Conservation (phyloP, 2,329 filamentous ascomycete genomes). For the Penicillium palitans region DNA sequence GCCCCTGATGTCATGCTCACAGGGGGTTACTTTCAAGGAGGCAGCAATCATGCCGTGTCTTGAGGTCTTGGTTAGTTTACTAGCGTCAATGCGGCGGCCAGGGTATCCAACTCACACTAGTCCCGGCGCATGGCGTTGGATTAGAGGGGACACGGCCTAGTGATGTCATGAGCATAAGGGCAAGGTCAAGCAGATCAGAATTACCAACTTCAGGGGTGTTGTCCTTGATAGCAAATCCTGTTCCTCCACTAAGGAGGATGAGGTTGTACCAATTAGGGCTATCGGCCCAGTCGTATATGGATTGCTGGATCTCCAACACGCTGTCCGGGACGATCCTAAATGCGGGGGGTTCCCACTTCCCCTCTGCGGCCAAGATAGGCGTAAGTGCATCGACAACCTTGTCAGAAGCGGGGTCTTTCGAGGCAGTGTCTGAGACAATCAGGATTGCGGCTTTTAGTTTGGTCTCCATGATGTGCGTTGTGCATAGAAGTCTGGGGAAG, state of each 20-base stretch:
- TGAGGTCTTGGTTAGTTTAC: constrained; percentile 18
- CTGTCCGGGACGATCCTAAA: constrained; percentile 79
- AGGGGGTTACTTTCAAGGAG: constrained; percentile 83
- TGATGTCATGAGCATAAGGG: constrained; percentile 21
- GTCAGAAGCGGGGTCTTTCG: constrained; percentile 75
- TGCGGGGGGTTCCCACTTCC: constrained; percentile 70
- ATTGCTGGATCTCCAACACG: constrained; percentile 69
- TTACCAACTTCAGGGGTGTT: constrained; percentile 76
- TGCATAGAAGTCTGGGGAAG: constrained; percentile 12
- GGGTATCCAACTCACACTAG: constrained; percentile 63
- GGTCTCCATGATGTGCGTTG: constrained; percentile 29
- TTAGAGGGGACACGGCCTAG: constrained; percentile 73
- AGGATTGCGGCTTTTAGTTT: constrained; percentile 73
- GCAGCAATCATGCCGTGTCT: constrained; percentile 89
- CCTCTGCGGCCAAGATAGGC: constrained; percentile 67
- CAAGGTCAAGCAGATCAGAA: neutral
- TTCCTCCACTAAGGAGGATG: constrained; percentile 86
- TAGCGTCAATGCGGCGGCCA: constrained; percentile 4
- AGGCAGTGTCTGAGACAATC: constrained; percentile 87
- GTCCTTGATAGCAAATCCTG: constrained; percentile 84
- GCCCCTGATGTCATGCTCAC: constrained; percentile 54
- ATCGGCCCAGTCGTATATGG: constrained; percentile 74
- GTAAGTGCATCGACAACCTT: constrained; percentile 66
- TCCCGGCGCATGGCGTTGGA: constrained; percentile 84
- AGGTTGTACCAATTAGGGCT: constrained; percentile 64